Base-by-base conservation (phyloP, 176 grass and related monocot genomes). In the Cymbopogon citratus region DNA sequence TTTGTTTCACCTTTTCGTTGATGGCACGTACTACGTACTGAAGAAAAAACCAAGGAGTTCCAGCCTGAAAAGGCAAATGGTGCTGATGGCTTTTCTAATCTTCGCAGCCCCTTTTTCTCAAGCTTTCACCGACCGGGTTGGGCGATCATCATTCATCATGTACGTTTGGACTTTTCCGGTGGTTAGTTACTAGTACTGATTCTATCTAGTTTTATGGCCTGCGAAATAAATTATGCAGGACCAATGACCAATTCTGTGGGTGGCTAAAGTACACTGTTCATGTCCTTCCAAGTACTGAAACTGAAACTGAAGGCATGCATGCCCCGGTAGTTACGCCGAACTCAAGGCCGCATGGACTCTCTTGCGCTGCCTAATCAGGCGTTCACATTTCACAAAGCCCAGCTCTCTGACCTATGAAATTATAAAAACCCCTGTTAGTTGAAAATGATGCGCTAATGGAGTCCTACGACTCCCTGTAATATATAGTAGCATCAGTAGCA, bases 1-100 rank as follows among this genome's bases (percentile, higher is more conserved):
- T 44, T 75, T 2, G 34, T 66, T 74, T 74, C 60, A 74, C 57
- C 69, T 74, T 86, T 56, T 28, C 3, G 40, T 15, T 79, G 68
- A 45, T 16, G 18, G 19, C 3, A n/a, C n/a, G n/a, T n/a, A n/a
- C n/a, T n/a, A n/a, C n/a, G 31, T 29, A 5, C 59, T 26, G 36
- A 34, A 69, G 5, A 63, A 75, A 75, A 69, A 71, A 38, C 1
- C 8, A 19, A 54, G 29, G 63, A 23, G 10, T 3, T 75, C 82
- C 77, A 89, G 41, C 76, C 77, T 70, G 18, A 76, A 81, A 85
- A 84, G 76, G 70, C 24, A 39, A 27, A 62, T 16, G n/a, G 39
- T 24, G 16, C 6, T 16, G n/a, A 62, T 0, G 34, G 3, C 3
- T 21, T 18, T 23, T 71, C 31, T 40, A 13, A 44, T 44, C 41